Percentiles rank a stretch among this genome's conserved stretches.
phyloP scores from a whole-genome alignment of 176 grass and related monocot genomes.

The Lolium multiflorum region DNA sequence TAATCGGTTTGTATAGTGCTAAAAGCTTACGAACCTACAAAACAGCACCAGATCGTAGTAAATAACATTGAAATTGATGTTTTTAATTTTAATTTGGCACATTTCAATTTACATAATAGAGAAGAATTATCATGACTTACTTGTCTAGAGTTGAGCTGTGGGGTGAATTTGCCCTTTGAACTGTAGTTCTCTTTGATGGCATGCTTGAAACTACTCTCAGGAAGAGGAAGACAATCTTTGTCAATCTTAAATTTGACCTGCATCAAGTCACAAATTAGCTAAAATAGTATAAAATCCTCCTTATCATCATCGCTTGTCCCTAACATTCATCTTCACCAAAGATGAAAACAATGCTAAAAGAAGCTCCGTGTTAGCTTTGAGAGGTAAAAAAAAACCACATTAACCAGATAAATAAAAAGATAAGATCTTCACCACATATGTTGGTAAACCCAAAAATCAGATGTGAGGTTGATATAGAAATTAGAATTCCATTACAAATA shows the following conservation, averaged over 20 bases:
- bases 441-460: neutral
- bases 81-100: neutral
- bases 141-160: slow-evolving; percentile 64
- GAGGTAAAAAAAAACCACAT: neutral
- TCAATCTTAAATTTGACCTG: slow-evolving; percentile 69
- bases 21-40: slow-evolving; percentile 59
- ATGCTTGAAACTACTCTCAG: slow-evolving; percentile 65
- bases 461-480: neutral
- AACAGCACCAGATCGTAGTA: slow-evolving; percentile 13
- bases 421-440: neutral
- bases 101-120: slow-evolving; percentile 30
- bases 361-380: neutral
- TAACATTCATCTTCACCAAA: slow-evolving; percentile 30
- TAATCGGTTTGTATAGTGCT: slow-evolving; percentile 50
- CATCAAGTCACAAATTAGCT: slow-evolving; percentile 41
- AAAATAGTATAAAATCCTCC: neutral
- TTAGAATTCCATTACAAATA: neutral
- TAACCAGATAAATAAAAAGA: neutral
- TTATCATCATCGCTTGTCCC: neutral
- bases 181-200: slow-evolving; percentile 73
- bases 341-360: slow-evolving; percentile 17
- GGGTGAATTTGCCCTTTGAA: slow-evolving; percentile 63
- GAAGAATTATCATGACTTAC: slow-evolving; percentile 42
- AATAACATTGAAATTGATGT: neutral
- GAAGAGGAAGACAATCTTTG: slow-evolving; percentile 65